Evolutionary conservation across 768 basidiomycete genomes (phyloP).

Genomic region (Amanita pseudoporphyria): DNA sequence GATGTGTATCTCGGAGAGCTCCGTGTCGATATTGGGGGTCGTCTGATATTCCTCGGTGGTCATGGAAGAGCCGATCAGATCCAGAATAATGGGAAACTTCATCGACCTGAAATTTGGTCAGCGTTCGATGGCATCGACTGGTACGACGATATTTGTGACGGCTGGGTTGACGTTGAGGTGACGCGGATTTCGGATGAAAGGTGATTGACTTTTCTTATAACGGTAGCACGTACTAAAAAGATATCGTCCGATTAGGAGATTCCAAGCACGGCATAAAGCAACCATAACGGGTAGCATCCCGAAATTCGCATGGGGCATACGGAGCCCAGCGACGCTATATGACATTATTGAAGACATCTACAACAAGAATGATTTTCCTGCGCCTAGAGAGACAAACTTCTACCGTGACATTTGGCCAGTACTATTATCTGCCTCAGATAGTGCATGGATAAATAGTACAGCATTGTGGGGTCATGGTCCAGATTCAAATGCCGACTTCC

Average conservation of each 20-base stretch:
- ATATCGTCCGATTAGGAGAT: too few species aligned
- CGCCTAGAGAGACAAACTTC: slow-evolving; percentile 10
- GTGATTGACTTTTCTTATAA: too few species aligned
- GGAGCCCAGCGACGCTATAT: slow-evolving; percentile 20
- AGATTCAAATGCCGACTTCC: too few species aligned
- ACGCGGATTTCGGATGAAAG: neutral
- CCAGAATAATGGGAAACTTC: neutral
- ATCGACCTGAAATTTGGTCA: slow-evolving; percentile 10
- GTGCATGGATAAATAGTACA: slow-evolving; percentile 22
- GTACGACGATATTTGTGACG: slow-evolving; percentile 25
- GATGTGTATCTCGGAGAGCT: slow-evolving; percentile 16
- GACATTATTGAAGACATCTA: slow-evolving; percentile 23
- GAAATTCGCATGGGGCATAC: slow-evolving; percentile 21
- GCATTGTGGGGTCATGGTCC: slow-evolving; percentile 23
- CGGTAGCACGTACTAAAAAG: too few species aligned
- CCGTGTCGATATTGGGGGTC: slow-evolving; percentile 18
- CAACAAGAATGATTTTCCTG: slow-evolving; percentile 4
- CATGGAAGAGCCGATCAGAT: slow-evolving; percentile 15
- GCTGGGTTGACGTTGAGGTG: slow-evolving; percentile 18
- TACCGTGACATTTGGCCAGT: slow-evolving; percentile 23
- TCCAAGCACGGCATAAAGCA: slow-evolving; percentile 10
- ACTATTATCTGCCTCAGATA: slow-evolving; percentile 12
- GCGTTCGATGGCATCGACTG: slow-evolving; percentile 24
- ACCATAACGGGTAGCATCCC: slow-evolving; percentile 19
- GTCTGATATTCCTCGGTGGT: slow-evolving; percentile 22